Evolutionary conservation across 352 stramenopile genomes (phyloP), one percentile per base, ranked within the genome.

Genomic region (Globisporangium acanthophoron): DNA sequence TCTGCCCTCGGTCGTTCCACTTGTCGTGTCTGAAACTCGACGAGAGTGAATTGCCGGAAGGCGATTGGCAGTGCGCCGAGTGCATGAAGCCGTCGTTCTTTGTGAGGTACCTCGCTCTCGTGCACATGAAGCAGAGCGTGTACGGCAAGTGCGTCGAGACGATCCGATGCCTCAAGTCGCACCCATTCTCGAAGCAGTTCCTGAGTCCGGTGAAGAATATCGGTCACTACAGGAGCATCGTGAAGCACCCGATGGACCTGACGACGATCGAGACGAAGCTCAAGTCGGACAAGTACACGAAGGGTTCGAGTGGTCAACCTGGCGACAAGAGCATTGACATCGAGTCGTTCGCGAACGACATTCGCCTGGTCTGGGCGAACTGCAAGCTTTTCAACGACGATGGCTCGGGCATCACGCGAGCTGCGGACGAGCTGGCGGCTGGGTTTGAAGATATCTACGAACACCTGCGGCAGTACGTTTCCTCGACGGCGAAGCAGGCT

Each of bases 1-100:
- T 88, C 33, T 98, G 94, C 54, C 92, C 92, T 6, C 77, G 92
- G 24, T 92, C 90, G 40, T 98, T 93, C 78, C 94, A 98, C 61
- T 48, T 88, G 29, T 78, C 82, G 33, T 98, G 94, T 56, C 49
- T 93, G 29, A 65, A 80, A 21, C 79, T 92, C 71, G 74, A 62
- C 6, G 78, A 92, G 55, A 78, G 72, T 48, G 81, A 94, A 41
- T 63, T 94, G 6, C 84, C 84, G 0, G 73, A 88, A 51, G 84
- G 81, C n/a, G 76, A 92, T 52, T 94, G 84, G 84, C 81, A 94
- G 61, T 94, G 84, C 55, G 59, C 58, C 3, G 79, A 92, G 59
- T 94, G 84, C 70, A 70, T 68, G 33, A 90, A 90, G 61, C 76
- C 78, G 33, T 89, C 82, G 49, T 79, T 79, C 53, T 90, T 89